Conservation (phyloP, 345 rosid species). For the Salix arbutifolia region DNA sequence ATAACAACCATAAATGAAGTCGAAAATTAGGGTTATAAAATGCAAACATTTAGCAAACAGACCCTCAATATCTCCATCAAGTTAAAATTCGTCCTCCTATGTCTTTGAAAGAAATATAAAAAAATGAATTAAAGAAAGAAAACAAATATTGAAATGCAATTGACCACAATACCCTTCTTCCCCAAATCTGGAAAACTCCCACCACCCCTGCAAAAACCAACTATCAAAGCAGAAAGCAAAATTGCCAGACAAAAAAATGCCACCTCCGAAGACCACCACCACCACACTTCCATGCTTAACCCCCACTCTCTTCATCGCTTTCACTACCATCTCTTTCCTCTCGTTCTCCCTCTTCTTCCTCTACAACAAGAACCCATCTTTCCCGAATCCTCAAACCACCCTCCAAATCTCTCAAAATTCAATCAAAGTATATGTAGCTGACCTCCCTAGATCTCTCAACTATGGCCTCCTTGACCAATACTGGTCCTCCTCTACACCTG, state of each 20-base stretch:
- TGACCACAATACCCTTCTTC: not conserved
- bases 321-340: not conserved
- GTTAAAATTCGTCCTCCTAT: not conserved
- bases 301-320: slow-evolving; percentile 5
- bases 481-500: slow-evolving; percentile 59
- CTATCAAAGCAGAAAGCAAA: not conserved
- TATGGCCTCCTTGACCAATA: slow-evolving; percentile 72
- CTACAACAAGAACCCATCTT: not conserved
- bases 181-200: not conserved
- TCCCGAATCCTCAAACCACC: not conserved
- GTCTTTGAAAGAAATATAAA: too few species aligned
- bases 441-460: slow-evolving; percentile 81
- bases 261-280: not conserved
- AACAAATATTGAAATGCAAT: not conserved
- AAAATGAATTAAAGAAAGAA: not conserved
- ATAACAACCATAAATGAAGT: not conserved
- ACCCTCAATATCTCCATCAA: not conserved
- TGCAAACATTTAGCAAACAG: not conserved
- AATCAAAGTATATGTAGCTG: slow-evolving; percentile 70
- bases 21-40: not conserved
- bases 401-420: slow-evolving; percentile 14
- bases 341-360: not conserved
- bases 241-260: not conserved
- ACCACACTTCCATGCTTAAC: not conserved
- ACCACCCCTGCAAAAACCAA: not conserved